Conservation (phyloP, 805 yeast genomes). For the Wickerhamiella dianesei region DNA sequence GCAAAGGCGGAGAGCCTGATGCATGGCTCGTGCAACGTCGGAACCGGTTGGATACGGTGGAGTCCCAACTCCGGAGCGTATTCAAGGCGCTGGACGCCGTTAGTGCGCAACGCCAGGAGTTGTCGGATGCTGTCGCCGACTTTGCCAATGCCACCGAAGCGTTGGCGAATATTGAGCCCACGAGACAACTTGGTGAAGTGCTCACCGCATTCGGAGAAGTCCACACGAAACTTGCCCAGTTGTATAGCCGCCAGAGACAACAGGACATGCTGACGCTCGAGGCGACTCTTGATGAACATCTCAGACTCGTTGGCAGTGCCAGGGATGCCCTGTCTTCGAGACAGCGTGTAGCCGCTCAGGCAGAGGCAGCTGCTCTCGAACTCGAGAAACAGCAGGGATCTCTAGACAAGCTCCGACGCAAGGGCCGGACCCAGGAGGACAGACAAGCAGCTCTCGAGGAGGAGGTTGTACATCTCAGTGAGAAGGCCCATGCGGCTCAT, state of each 20-base stretch:
- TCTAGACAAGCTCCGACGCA: conserved; percentile 33
- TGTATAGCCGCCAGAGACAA: conserved; percentile 61
- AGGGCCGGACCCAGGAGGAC: conserved; percentile 46
- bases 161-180: conserved; percentile 62
- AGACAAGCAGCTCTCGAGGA: conserved; percentile 42
- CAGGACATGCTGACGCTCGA: conserved; percentile 83
- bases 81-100: conserved; percentile 61
- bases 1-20: conserved; percentile 65
- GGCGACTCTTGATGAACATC: conserved; percentile 75
- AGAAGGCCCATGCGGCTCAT: conserved; percentile 40
- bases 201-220: conserved; percentile 58
- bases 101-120: conserved; percentile 60
- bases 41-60: conserved; percentile 55
- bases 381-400: conserved; percentile 34
- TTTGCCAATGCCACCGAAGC: conserved; percentile 42
- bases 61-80: conserved; percentile 55
- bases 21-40: conserved; percentile 60
- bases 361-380: conserved; percentile 35
- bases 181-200: conserved; percentile 48
- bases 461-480: conserved; percentile 46
- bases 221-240: conserved; percentile 55
- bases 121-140: conserved; percentile 56
- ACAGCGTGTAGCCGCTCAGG: conserved; percentile 37
- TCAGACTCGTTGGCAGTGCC: conserved; percentile 61
- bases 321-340: conserved; percentile 64